phyloP scores from a whole-genome alignment of 495 filamentous ascomycete species.

The Pyrenula aspistea region DNA sequence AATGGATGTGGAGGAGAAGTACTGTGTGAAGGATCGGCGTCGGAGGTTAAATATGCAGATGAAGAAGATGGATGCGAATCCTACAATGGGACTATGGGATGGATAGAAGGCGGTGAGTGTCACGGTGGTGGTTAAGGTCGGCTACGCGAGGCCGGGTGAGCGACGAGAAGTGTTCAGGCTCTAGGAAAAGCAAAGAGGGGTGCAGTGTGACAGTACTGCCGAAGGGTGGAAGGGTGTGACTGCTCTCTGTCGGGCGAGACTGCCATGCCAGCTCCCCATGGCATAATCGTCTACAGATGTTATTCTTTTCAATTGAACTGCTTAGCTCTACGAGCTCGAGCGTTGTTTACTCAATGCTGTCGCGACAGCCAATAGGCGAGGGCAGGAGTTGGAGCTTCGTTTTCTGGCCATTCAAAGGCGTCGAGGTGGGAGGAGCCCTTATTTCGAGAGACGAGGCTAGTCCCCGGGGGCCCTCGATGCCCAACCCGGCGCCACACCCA shows the following conservation, averaged over 20 bases:
- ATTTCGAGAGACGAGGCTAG: background rate
- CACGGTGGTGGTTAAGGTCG: background rate
- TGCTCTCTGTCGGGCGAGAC: too few relatives aligned
- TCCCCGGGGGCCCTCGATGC: background rate
- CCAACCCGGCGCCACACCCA: background rate
- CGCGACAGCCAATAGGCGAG: background rate
- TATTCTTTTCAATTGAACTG: background rate
- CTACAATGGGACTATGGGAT: background rate
- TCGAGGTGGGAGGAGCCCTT: background rate
- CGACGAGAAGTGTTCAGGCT: background rate
- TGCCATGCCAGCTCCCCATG: background rate
- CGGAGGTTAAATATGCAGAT: background rate
- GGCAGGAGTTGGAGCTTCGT: background rate
- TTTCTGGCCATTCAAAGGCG: background rate
- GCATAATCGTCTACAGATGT: background rate
- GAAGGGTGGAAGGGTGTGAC: background rate
- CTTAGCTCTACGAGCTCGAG: background rate
- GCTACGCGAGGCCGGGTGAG: background rate
- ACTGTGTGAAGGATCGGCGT: background rate
- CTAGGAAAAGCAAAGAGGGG: background rate
- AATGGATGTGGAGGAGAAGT: background rate
- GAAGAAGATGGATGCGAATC: background rate
- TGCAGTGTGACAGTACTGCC: background rate
- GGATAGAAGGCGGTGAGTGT: background rate
- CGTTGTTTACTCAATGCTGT: background rate